phyloP scores from a whole-genome alignment of 495 filamentous ascomycete genomes.

The Oleoguttula mirabilis region DNA sequence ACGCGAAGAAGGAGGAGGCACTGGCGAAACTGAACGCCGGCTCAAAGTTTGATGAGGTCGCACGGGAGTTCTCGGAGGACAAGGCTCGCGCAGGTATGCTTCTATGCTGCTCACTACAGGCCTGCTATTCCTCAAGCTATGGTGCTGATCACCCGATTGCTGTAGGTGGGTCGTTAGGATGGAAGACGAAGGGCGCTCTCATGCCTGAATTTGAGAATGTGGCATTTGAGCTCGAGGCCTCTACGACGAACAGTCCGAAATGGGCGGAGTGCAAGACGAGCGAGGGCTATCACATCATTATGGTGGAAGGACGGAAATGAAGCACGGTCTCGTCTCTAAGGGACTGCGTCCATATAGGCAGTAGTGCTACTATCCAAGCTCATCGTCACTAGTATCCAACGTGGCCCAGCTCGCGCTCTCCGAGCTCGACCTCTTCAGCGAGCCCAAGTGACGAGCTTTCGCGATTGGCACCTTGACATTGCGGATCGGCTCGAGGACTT shows the following conservation, averaged over 20 bases:
- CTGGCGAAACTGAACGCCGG: slow-evolving; percentile 64
- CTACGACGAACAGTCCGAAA: slow-evolving; percentile 62
- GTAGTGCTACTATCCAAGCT: background rate
- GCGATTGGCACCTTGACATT: too few species aligned
- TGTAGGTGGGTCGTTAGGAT: slow-evolving; percentile 67
- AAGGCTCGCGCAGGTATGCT: slow-evolving; percentile 67
- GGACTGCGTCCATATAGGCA: too few species aligned
- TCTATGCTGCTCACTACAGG: background rate
- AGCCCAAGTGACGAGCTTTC: too few species aligned
- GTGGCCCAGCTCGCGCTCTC: too few species aligned
- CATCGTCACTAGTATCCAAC: background rate
- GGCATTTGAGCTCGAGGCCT: slow-evolving; percentile 66
- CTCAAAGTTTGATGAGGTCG: slow-evolving; percentile 79
- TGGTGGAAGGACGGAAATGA: slow-evolving; percentile 66
- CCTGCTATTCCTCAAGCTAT: background rate
- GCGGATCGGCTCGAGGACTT: too few species aligned
- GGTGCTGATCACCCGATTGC: too few species aligned
- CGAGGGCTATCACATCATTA: slow-evolving; percentile 88
- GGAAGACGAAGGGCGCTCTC: slow-evolving; percentile 65
- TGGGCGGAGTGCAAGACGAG: slow-evolving; percentile 71
- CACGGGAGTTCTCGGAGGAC: slow-evolving; percentile 74
- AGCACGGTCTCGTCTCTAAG: too few species aligned
- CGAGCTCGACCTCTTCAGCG: background rate
- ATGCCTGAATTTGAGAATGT: slow-evolving; percentile 67
- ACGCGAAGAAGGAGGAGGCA: slow-evolving; percentile 78